Percentiles rank a stretch among this genome's conserved stretches.
phyloP scores from a whole-genome alignment of 2,329 filamentous ascomycete genomes.

The Calycina marina region DNA sequence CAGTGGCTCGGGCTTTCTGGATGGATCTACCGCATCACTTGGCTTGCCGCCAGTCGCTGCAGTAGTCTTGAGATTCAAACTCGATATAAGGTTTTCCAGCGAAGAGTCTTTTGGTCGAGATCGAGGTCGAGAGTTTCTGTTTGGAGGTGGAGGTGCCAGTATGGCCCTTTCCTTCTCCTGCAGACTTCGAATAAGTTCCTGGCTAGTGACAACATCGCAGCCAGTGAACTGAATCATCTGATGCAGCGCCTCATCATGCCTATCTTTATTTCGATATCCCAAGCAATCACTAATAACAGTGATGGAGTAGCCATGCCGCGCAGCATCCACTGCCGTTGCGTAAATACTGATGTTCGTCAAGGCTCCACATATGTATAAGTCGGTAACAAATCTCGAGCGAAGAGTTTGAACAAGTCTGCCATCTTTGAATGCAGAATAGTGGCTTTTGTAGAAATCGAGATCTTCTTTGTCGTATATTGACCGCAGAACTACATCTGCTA shows the following conservation, averaged over 20 bases:
- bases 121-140: slow-evolving; percentile 8
- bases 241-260: slow-evolving; percentile 36
- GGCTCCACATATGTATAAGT: slow-evolving; percentile 78
- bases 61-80: slow-evolving; percentile 12
- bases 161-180: slow-evolving; percentile 11
- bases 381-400: slow-evolving; percentile 74
- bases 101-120: slow-evolving; percentile 6
- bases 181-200: slow-evolving; percentile 15
- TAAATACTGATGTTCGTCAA: slow-evolving; percentile 80
- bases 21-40: too few relatives aligned
- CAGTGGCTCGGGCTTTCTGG: too few relatives aligned
- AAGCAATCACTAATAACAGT: slow-evolving; percentile 81
- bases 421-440: slow-evolving; percentile 77
- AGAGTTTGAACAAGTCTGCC: slow-evolving; percentile 62
- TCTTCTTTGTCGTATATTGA: slow-evolving; percentile 31
- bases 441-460: slow-evolving; percentile 46
- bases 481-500: slow-evolving; percentile 29
- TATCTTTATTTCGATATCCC: slow-evolving; percentile 55
- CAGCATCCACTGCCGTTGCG: slow-evolving; percentile 82
- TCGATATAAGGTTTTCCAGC: slow-evolving; percentile 19
- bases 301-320: slow-evolving; percentile 73
- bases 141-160: slow-evolving; percentile 7
- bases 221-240: slow-evolving; percentile 20
- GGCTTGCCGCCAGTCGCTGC: slow-evolving; percentile 8
- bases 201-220: slow-evolving; percentile 19